Evolutionary conservation across 2,329 filamentous ascomycete species (phyloP).

Genomic region (Pseudomassariella vexata): DNA sequence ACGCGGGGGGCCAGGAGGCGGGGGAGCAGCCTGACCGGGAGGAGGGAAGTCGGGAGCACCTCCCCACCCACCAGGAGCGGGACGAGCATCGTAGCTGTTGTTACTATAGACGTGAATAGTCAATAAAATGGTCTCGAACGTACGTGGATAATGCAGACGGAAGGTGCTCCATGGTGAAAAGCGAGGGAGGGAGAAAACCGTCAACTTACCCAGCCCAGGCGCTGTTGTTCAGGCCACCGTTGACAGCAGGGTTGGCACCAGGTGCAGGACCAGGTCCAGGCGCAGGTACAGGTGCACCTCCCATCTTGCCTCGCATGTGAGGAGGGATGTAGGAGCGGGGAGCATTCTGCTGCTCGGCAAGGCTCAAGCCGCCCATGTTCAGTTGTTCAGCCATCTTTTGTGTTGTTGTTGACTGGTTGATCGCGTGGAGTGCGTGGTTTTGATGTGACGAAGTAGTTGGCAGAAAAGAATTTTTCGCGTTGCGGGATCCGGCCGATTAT

Average conservation of each 20-base stretch:
- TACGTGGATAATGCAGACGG: too few relatives aligned
- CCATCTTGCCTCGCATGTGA: slow-evolving; percentile 65
- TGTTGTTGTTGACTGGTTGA: slow-evolving; percentile 10
- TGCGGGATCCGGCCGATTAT: too few relatives aligned
- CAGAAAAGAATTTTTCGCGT: background rate
- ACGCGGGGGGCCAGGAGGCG: background rate
- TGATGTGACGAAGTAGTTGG: background rate
- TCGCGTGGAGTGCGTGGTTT: too few relatives aligned
- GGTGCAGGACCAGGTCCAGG: slow-evolving; percentile 16
- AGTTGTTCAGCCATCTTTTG: slow-evolving; percentile 82
- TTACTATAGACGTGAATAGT: slow-evolving; percentile 31
- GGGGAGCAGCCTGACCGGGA: slow-evolving; percentile 16
- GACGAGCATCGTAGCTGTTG: slow-evolving; percentile 38
- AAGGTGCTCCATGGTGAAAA: slow-evolving; percentile 1
- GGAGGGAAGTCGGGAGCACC: slow-evolving; percentile 29
- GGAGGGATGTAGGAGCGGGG: slow-evolving; percentile 76
- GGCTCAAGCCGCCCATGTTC: slow-evolving; percentile 71
- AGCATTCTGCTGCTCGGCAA: slow-evolving; percentile 44
- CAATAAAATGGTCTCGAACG: too few relatives aligned
- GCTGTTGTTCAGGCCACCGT: slow-evolving; percentile 51
- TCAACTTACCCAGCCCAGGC: slow-evolving; percentile 58
- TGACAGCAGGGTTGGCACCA: slow-evolving; percentile 32
- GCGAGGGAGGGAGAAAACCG: slow-evolving; percentile 5
- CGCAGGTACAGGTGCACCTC: slow-evolving; percentile 19
- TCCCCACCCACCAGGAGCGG: slow-evolving; percentile 22